Evolutionary conservation across 2,329 filamentous ascomycete species (phyloP).

Genomic region (Orbilia quercus): DNA sequence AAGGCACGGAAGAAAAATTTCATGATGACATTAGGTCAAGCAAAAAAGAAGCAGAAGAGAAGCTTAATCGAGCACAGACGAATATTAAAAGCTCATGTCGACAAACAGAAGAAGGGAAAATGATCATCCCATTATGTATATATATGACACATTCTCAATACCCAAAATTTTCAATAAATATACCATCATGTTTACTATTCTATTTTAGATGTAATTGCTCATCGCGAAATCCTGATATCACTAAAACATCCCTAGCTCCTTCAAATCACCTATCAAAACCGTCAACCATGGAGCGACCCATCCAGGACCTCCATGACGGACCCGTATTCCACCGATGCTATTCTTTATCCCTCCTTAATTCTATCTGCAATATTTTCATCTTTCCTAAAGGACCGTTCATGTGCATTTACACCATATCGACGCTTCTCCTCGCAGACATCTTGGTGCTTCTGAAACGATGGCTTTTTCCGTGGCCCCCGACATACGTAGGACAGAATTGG

Average conservation of each 20-base stretch:
- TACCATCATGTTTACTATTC: too few relatives aligned
- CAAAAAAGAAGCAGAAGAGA: constrained; percentile 93
- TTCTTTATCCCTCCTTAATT: constrained; percentile 2
- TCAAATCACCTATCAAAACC: too few relatives aligned
- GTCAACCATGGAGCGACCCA: too few relatives aligned
- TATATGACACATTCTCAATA: not conserved
- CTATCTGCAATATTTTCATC: constrained; percentile 14
- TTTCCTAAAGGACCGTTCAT: constrained; percentile 22
- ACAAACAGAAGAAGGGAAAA: constrained; percentile 80
- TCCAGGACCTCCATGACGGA: too few relatives aligned
- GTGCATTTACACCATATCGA: constrained; percentile 1
- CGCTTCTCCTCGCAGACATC: constrained; percentile 1
- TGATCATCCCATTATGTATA: constrained; percentile 17
- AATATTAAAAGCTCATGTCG: constrained; percentile 81
- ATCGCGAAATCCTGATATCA: too few relatives aligned
- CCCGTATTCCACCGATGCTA: constrained; percentile 1
- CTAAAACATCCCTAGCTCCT: too few relatives aligned
- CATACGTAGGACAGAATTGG: not conserved
- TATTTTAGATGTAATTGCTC: too few relatives aligned
- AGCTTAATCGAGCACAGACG: constrained; percentile 87
- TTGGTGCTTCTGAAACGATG: not conserved
- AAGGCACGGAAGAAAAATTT: constrained; percentile 99
- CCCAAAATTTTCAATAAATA: too few relatives aligned
- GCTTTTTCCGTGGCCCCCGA: not conserved
- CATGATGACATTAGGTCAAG: constrained; percentile 96